These are phyloP conservation scores for Pichia sp. DNA, from an alignment of 1,139 yeast species.

Conservation along the genomic window DNA sequence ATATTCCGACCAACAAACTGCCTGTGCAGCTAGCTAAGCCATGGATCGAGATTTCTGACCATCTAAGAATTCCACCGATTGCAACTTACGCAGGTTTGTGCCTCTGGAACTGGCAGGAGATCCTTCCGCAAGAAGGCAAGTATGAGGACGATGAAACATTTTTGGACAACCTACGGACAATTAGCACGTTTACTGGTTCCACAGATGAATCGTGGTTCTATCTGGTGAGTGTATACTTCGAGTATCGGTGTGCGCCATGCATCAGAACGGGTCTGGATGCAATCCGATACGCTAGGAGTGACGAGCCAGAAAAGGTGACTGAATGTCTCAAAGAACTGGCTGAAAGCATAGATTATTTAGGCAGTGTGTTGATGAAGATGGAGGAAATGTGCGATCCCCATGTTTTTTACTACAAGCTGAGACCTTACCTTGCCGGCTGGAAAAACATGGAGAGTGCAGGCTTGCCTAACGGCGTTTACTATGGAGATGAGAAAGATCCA, in stretches of 20 bases:
- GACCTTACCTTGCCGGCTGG: slow-evolving; percentile 95
- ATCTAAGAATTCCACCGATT: slow-evolving; percentile 74
- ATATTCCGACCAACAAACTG: slow-evolving; percentile 55
- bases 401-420: slow-evolving; percentile 74
- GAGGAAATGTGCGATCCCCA: slow-evolving; percentile 96
- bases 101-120: slow-evolving; percentile 78
- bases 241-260: slow-evolving; percentile 71
- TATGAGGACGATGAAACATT: slow-evolving; percentile 41
- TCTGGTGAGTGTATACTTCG: slow-evolving; percentile 81
- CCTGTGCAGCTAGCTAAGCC: slow-evolving; percentile 73
- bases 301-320: slow-evolving; percentile 39
- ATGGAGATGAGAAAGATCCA: slow-evolving; percentile 61
- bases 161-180: slow-evolving; percentile 64
- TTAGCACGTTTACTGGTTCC: slow-evolving; percentile 84
- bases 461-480: slow-evolving; percentile 64
- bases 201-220: slow-evolving; percentile 94
- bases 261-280: slow-evolving; percentile 59
- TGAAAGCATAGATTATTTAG: slow-evolving; percentile 68
- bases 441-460: slow-evolving; percentile 88
- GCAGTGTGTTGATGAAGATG: slow-evolving; percentile 75
- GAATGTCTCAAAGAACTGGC: slow-evolving; percentile 59
- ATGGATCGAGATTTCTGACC: slow-evolving; percentile 51
- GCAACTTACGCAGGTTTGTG: slow-evolving; percentile 86
- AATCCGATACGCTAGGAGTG: slow-evolving; percentile 49
- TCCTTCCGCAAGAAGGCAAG: slow-evolving; percentile 41